Evolutionary conservation across 805 yeast genomes (phyloP).

Genomic region (Zygoascus flipseniorum): DNA sequence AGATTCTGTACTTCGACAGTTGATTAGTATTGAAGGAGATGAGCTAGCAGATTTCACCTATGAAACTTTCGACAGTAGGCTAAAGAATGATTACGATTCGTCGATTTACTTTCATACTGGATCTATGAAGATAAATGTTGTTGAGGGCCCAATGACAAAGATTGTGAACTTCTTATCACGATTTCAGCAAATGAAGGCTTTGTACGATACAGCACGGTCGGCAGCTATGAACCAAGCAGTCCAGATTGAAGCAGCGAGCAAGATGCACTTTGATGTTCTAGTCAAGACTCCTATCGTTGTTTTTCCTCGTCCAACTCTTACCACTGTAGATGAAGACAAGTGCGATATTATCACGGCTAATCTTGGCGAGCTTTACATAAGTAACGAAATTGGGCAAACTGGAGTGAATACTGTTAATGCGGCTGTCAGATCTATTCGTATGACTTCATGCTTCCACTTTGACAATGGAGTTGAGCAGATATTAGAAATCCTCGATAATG

Average conservation of each 20-base stretch:
- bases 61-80: slow-evolving; percentile 56
- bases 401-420: slow-evolving; percentile 47
- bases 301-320: slow-evolving; percentile 47
- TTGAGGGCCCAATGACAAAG: slow-evolving; percentile 69
- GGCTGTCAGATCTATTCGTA: slow-evolving; percentile 63
- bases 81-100: slow-evolving; percentile 44
- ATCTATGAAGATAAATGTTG: slow-evolving; percentile 64
- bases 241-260: slow-evolving; percentile 40
- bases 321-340: slow-evolving; percentile 31
- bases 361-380: slow-evolving; percentile 73
- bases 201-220: slow-evolving; percentile 85
- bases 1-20: slow-evolving; percentile 50
- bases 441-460: slow-evolving; percentile 54
- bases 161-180: slow-evolving; percentile 60
- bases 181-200: slow-evolving; percentile 74
- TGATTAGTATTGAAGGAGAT: slow-evolving; percentile 73
- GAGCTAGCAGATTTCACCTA: slow-evolving; percentile 75
- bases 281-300: slow-evolving; percentile 76
- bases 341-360: slow-evolving; percentile 62
- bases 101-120: slow-evolving; percentile 60
- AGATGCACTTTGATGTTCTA: slow-evolving; percentile 61
- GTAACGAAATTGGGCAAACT: slow-evolving; percentile 42
- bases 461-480: slow-evolving; percentile 38
- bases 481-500: slow-evolving; percentile 55
- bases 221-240: slow-evolving; percentile 80